Conservation (phyloP, 2,329 filamentous ascomycete genomes). For the Phaeosphaeriaceae sp. region DNA sequence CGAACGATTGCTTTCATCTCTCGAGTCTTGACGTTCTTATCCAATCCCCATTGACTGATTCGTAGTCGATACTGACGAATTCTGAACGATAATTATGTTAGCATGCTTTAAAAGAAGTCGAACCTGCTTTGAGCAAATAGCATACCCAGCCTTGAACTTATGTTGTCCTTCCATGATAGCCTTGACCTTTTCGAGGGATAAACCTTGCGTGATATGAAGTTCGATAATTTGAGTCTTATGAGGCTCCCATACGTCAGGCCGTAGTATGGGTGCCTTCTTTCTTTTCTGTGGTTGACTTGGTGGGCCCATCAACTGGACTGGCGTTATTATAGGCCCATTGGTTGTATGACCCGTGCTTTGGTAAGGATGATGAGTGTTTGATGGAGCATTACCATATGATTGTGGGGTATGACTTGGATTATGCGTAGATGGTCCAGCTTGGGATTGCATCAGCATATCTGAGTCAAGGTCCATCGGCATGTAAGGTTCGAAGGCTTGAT, state of each 20-base stretch:
- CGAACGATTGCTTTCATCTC: constrained; percentile 32
- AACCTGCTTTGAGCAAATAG: neutral
- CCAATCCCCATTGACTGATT: constrained; percentile 21
- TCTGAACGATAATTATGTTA: constrained; percentile 2
- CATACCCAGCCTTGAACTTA: constrained; percentile 26
- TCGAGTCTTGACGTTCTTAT: constrained; percentile 28
- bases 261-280: constrained; percentile 26
- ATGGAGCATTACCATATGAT: too few species aligned
- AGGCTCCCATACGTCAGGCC: constrained; percentile 25
- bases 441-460: neutral
- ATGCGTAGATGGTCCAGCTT: neutral
- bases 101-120: neutral
- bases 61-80: constrained; percentile 14
- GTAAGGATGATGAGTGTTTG: too few species aligned
- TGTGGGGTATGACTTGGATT: too few species aligned
- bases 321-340: too few species aligned
- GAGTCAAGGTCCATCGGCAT: neutral
- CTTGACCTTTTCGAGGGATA: constrained; percentile 14
- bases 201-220: constrained; percentile 14
- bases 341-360: too few species aligned
- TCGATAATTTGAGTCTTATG: constrained; percentile 20
- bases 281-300: constrained; percentile 19
- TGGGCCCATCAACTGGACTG: constrained; percentile 12
- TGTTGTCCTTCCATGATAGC: constrained; percentile 13
- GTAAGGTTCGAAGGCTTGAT: neutral